Evolutionary conservation across 2,329 filamentous ascomycete species (phyloP), one percentile per base, ranked within the genome.

Genomic region (Pseudogymnoascus destructans): DNA sequence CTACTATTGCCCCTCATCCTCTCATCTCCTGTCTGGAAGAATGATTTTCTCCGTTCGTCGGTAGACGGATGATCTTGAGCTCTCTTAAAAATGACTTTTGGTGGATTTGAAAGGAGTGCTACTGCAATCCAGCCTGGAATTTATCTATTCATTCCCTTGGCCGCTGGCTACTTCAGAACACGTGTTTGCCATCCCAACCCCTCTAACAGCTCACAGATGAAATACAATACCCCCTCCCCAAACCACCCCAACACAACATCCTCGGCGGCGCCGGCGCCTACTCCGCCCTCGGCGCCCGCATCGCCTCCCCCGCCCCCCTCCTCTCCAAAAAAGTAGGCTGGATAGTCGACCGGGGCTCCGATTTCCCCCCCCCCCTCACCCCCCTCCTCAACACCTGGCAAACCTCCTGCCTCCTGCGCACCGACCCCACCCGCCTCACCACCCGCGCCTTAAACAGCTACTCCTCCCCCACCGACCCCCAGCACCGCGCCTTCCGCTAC

Each of bases 361-460:
- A 97, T 71, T 97, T 97, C 64, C 91, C 92, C 0, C 63, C 74
- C 0, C 73, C 79, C 10, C 75, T 95, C 57, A 78, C 79, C 54
- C 68, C 76, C 1, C 75, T 80, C 42, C 83, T 98, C 63, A 72
- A 78, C 11, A 77, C 80, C 42, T 96, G 93, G 91, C 73, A 82
- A 13, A 95, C 91, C 1, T 80, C 81, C 5, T 87, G 81, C 17
- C 67, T 89, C 13, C 74, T 93, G 63, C 81, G 90, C 57, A 73
- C 81, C 55, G 83, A 87, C 58, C 74, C 76, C 1, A 70, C 77
- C 5, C 82, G 88, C 21, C 75, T 88, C 55, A 97, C 92, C 2
- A 98, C 93, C 0, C 82, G 89, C 49, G 91, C 87, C 49, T 95
- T 89, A 89, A 97, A 97, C 70, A 87, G 87, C 55, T 97, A 97